phyloP scores from a whole-genome alignment of 352 stramenopile genomes.

The Globisporangium abappressorium region DNA sequence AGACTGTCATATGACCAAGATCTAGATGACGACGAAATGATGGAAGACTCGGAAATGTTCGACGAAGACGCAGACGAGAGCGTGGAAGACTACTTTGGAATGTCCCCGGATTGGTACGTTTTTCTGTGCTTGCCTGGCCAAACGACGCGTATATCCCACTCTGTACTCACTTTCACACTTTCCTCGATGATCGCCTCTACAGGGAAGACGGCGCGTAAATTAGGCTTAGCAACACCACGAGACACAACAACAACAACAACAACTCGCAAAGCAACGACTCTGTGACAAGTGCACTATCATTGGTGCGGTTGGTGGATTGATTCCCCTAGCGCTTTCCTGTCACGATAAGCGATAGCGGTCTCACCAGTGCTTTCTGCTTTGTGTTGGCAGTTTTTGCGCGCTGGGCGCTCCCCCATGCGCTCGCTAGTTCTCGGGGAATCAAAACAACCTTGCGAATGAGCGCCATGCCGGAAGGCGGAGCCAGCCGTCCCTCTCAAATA shows the following conservation, averaged over 20 bases:
- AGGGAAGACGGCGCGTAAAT: constrained; percentile 64
- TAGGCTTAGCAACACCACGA: constrained; percentile 1
- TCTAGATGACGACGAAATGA: constrained; percentile 82
- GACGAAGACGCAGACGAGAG: constrained; percentile 79
- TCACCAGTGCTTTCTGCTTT: constrained; percentile 20
- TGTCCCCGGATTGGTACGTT: constrained; percentile 79
- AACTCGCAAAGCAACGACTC: neutral
- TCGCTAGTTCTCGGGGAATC: constrained; percentile 6
- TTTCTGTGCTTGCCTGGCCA: neutral
- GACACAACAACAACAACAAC: constrained; percentile 9
- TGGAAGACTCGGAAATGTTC: constrained; percentile 60
- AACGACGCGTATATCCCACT: neutral
- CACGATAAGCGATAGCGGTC: constrained; percentile 14
- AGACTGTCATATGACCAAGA: constrained; percentile 62
- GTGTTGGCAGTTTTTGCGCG: constrained; percentile 10
- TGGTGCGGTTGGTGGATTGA: constrained; percentile 18
- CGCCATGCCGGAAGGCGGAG: constrained; percentile 10
- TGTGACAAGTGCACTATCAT: constrained; percentile 11
- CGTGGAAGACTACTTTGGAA: constrained; percentile 85
- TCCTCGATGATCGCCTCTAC: neutral
- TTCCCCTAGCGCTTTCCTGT: constrained; percentile 19
- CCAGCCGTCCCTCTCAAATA: constrained; percentile 11
- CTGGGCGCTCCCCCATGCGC: constrained; percentile 10
- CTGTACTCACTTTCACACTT: neutral
- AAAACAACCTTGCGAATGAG: constrained; percentile 5